Percentiles rank a stretch among this genome's conserved stretches.
Conservation (phyloP, 2,329 filamentous ascomycete genomes). For the Elsinoe australis region DNA sequence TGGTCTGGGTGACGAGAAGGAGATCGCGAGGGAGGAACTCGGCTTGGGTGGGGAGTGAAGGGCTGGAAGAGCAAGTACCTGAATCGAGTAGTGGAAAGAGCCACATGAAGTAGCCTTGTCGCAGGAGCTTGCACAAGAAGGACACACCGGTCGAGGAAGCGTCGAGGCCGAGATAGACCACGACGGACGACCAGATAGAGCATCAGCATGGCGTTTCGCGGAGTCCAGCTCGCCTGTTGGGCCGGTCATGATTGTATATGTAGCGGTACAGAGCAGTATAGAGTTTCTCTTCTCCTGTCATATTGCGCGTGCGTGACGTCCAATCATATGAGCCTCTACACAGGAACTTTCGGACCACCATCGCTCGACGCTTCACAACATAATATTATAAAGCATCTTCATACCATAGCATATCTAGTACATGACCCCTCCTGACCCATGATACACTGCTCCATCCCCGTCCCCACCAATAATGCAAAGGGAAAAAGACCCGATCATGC, state of each 20-base stretch:
- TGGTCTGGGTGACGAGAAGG: too few relatives aligned
- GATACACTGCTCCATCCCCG: neutral
- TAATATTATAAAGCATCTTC: neutral
- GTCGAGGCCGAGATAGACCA: neutral
- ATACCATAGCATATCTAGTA: conserved; percentile 13
- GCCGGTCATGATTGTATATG: neutral
- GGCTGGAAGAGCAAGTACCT: too few relatives aligned
- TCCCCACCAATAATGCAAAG: neutral
- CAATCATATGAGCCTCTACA: too few relatives aligned
- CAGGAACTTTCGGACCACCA: too few relatives aligned
- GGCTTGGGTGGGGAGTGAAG: too few relatives aligned
- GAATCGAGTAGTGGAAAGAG: too few relatives aligned
- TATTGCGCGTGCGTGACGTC: neutral
- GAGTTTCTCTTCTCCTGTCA: neutral
- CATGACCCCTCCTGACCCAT: neutral
- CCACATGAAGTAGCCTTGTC: too few relatives aligned
- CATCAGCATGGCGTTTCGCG: conserved; percentile 11
- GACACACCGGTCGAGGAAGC: neutral
- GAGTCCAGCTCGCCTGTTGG: neutral
- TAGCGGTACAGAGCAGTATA: neutral
- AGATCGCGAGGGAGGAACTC: too few relatives aligned
- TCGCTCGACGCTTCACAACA: too few relatives aligned
- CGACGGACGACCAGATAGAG: neutral
- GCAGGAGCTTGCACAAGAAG: neutral
- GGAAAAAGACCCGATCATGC: neutral